These are phyloP conservation scores for Termitomyces sp. DNA, from an alignment of 768 basidiomycete genomes.

Conservation along the genomic window DNA sequence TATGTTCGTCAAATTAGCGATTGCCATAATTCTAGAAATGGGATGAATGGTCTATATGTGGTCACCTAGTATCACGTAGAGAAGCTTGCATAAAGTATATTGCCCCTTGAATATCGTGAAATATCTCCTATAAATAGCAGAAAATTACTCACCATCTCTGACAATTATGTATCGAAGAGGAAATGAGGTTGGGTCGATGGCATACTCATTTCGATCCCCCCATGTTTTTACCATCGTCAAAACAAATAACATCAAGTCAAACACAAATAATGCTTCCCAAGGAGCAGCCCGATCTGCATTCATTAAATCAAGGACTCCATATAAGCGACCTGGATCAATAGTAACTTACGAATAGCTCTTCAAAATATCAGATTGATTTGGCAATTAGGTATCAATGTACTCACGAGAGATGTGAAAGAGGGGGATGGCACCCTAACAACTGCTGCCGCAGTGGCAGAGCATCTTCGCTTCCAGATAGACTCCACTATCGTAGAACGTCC, in stretches of 20 bases:
- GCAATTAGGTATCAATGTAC: not conserved
- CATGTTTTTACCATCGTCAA: constrained; percentile 8
- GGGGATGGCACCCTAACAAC: not conserved
- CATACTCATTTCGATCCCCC: not conserved
- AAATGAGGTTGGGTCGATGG: not conserved
- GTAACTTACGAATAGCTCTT: not conserved
- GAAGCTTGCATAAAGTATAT: not conserved
- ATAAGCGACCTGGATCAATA: not conserved
- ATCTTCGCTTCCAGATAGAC: not conserved
- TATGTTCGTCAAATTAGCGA: not conserved
- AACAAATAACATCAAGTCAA: constrained; percentile 4
- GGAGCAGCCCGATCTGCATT: constrained; percentile 1
- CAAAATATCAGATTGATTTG: not conserved
- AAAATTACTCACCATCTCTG: constrained; percentile 1
- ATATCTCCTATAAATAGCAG: not conserved
- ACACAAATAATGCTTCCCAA: constrained; percentile 7
- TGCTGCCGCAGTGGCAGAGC: not conserved
- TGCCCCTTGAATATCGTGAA: not conserved
- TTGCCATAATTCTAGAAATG: not conserved
- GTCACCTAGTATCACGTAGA: not conserved
- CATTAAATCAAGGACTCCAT: not conserved
- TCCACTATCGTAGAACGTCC: not conserved
- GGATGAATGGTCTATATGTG: not conserved
- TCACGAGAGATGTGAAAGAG: not conserved
- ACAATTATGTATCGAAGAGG: not conserved